These are phyloP conservation scores for Nidularia pulvinata DNA, from an alignment of 768 basidiomycete species.

Conservation along the genomic window DNA sequence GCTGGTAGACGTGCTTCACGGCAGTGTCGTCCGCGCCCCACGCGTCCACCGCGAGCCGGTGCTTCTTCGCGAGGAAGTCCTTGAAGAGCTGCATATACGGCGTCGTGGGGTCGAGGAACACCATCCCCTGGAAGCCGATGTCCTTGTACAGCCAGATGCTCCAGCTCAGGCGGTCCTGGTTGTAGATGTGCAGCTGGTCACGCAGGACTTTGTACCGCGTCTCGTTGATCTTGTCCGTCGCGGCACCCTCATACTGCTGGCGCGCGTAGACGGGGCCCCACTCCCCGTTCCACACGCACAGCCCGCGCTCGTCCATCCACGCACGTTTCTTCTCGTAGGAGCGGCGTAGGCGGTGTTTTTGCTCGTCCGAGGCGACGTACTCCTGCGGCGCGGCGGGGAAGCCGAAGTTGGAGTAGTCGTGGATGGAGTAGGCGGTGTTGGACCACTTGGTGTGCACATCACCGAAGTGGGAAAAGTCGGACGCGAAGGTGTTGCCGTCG, in stretches of 20 bases:
- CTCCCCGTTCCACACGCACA: slow-evolving; percentile 82
- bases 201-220: slow-evolving; percentile 63
- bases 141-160: slow-evolving; percentile 90
- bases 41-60: slow-evolving; percentile 72
- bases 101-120: slow-evolving; percentile 65
- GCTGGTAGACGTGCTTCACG: slow-evolving; percentile 61
- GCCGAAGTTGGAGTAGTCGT: slow-evolving; percentile 76
- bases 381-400: slow-evolving; percentile 61
- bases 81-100: slow-evolving; percentile 72
- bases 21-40: slow-evolving; percentile 72
- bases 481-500: slow-evolving; percentile 85
- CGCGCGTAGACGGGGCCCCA: slow-evolving; percentile 85
- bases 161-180: slow-evolving; percentile 71
- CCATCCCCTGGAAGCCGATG: slow-evolving; percentile 88
- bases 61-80: slow-evolving; percentile 75
- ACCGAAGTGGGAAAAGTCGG: slow-evolving; percentile 74
- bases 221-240: slow-evolving; percentile 68
- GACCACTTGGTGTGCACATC: slow-evolving; percentile 61
- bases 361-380: slow-evolving; percentile 53
- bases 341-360: slow-evolving; percentile 46
- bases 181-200: slow-evolving; percentile 76
- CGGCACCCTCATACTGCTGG: slow-evolving; percentile 53
- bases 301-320: slow-evolving; percentile 69
- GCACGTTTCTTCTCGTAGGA: slow-evolving; percentile 75
- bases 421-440: slow-evolving; percentile 78